These are phyloP conservation scores for Pholiota molesta DNA, from an alignment of 768 basidiomycete species.

Conservation along the genomic window DNA sequence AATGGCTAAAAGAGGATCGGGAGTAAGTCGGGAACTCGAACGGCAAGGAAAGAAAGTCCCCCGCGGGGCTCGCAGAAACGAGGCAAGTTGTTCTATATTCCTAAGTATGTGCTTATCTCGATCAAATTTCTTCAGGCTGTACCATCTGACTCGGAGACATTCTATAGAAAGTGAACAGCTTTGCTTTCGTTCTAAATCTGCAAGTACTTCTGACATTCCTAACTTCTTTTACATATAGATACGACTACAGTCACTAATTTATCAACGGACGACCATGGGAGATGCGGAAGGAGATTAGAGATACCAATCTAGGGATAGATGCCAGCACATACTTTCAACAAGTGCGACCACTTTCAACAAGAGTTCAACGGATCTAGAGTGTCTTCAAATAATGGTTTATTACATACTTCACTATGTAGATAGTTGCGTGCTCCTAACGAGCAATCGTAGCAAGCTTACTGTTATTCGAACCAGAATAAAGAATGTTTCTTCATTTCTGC, in stretches of 20 bases:
- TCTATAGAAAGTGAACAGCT: constrained; percentile 77
- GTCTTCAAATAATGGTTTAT: too few relatives aligned
- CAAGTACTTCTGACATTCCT: not conserved
- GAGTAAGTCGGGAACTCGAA: constrained; percentile 64
- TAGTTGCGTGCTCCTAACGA: too few relatives aligned
- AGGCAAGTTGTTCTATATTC: constrained; percentile 39
- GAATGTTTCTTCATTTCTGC: too few relatives aligned
- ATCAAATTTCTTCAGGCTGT: constrained; percentile 42
- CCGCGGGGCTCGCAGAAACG: constrained; percentile 59
- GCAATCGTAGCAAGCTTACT: too few relatives aligned
- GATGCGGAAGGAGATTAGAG: not conserved
- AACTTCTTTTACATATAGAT: not conserved
- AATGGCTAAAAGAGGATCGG: constrained; percentile 88
- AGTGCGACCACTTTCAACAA: not conserved
- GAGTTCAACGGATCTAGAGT: not conserved
- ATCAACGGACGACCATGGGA: not conserved
- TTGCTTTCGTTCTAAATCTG: constrained; percentile 11
- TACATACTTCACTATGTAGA: too few relatives aligned
- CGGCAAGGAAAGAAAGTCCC: constrained; percentile 52
- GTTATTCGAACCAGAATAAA: too few relatives aligned
- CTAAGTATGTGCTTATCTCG: constrained; percentile 7
- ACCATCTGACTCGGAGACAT: constrained; percentile 79
- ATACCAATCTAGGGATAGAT: not conserved
- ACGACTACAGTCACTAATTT: constrained; percentile 6
- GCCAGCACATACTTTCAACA: not conserved